Evolutionary conservation across 208 protist genomes (phyloP).

Genomic region (Borovskyia barvae): DNA sequence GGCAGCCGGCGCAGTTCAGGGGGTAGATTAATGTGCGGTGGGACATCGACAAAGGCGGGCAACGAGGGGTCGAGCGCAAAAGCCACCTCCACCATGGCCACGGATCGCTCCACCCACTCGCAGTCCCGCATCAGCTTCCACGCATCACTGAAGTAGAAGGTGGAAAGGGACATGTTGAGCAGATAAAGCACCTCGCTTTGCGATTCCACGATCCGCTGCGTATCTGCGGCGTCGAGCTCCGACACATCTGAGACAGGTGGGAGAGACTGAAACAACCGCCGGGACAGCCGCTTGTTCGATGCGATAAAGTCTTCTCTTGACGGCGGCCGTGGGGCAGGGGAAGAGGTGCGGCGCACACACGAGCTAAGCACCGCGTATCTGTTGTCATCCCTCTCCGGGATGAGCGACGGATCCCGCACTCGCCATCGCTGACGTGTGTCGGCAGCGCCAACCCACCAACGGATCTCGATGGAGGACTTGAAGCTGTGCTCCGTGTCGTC

Average conservation of each 20-base stretch:
- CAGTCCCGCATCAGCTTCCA: slow-evolving; percentile 53
- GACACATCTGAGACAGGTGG: slow-evolving; percentile 10
- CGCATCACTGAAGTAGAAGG: slow-evolving; percentile 74
- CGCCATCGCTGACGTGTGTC: slow-evolving; percentile 72
- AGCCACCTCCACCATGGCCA: slow-evolving; percentile 55
- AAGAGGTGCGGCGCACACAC: slow-evolving; percentile 11
- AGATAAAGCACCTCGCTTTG: slow-evolving; percentile 86
- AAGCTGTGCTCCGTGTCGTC: slow-evolving; percentile 26
- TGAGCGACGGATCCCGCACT: slow-evolving; percentile 53
- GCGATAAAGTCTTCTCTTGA: slow-evolving; percentile 8
- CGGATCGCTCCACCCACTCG: slow-evolving; percentile 50
- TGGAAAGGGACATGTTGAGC: slow-evolving; percentile 74
- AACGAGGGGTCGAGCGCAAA: slow-evolving; percentile 40
- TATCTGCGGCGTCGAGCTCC: slow-evolving; percentile 6
- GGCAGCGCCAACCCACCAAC: slow-evolving; percentile 63
- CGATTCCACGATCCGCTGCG: slow-evolving; percentile 54
- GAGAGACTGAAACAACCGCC: slow-evolving; percentile 17
- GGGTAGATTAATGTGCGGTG: slow-evolving; percentile 24
- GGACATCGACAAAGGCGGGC: slow-evolving; percentile 30
- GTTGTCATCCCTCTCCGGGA: slow-evolving; percentile 60
- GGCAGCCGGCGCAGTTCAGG: slow-evolving; percentile 29
- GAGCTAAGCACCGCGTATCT: slow-evolving; percentile 23
- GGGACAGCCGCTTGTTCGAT: slow-evolving; percentile 6
- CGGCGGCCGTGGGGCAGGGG: slow-evolving; percentile 3
- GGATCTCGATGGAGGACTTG: slow-evolving; percentile 49